phyloP scores from a whole-genome alignment of 495 filamentous ascomycete genomes.

The Cairneyella variabilis region DNA sequence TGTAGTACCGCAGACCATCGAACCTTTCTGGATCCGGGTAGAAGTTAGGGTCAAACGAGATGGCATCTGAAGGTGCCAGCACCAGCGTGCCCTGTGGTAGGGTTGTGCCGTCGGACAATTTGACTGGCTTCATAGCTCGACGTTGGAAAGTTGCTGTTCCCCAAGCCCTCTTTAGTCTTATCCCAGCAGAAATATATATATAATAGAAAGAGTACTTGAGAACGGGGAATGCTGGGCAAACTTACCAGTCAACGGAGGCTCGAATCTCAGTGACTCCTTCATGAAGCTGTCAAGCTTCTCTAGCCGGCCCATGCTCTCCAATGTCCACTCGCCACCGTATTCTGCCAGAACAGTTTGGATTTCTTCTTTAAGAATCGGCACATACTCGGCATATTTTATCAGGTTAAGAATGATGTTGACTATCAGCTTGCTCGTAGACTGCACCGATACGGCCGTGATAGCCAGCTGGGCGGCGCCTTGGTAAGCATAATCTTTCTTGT shows the following conservation, averaged over 20 bases:
- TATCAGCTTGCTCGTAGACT: slow-evolving; percentile 14
- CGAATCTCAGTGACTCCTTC: slow-evolving; percentile 43
- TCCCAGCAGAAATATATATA: too few relatives aligned
- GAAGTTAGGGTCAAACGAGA: slow-evolving; percentile 24
- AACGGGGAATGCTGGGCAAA: too few relatives aligned
- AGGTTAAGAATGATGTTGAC: slow-evolving; percentile 38
- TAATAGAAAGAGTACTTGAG: too few relatives aligned
- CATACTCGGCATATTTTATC: slow-evolving; percentile 45
- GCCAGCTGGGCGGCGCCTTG: slow-evolving; percentile 19
- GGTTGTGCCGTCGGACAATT: slow-evolving; percentile 41
- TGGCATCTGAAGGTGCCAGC: slow-evolving; percentile 31
- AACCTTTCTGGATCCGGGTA: slow-evolving; percentile 33
- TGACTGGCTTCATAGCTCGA: slow-evolving; percentile 33
- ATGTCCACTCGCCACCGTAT: slow-evolving; percentile 31
- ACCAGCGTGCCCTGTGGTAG: slow-evolving; percentile 36
- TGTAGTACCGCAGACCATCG: slow-evolving; percentile 50
- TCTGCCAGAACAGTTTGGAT: slow-evolving; percentile 34
- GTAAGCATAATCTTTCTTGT: neutral
- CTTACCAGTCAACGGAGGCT: too few relatives aligned
- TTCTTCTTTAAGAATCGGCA: slow-evolving; percentile 43
- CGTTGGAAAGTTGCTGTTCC: slow-evolving; percentile 42
- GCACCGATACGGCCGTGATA: slow-evolving; percentile 19
- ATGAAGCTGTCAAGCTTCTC: slow-evolving; percentile 53
- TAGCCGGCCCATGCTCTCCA: slow-evolving; percentile 38
- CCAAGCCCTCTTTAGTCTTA: too few relatives aligned